Conservation (phyloP, 2,329 filamentous ascomycete genomes). For the Nigrospora osmanthi region DNA sequence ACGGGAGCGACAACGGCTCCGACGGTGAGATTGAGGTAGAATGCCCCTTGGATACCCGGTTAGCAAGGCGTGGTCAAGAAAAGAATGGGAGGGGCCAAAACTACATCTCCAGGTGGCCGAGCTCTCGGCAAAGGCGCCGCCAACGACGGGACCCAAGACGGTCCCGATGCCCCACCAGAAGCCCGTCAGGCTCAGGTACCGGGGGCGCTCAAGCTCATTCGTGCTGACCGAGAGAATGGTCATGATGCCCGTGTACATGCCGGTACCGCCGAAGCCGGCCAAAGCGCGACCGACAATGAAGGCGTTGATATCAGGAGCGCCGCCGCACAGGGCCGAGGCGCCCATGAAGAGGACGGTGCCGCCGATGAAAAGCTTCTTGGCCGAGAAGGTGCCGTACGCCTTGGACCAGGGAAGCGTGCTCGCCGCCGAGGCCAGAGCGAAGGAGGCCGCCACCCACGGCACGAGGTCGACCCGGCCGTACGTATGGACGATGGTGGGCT, state of each 20-base stretch:
- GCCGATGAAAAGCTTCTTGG: slow-evolving; percentile 26
- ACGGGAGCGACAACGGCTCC: slow-evolving; percentile 27
- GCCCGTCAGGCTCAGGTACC: slow-evolving; percentile 13
- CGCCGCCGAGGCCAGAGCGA: slow-evolving; percentile 27
- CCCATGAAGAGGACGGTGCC: slow-evolving; percentile 9
- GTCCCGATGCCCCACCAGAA: slow-evolving; percentile 33
- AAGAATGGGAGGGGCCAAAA: no score
- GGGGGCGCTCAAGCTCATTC: slow-evolving; percentile 9
- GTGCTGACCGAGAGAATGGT: slow-evolving; percentile 13
- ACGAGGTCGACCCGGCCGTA: slow-evolving; percentile 26
- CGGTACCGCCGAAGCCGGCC: slow-evolving; percentile 34
- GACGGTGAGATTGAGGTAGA: slow-evolving; percentile 50
- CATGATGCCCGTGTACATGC: slow-evolving; percentile 29
- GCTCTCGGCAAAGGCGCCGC: slow-evolving; percentile 34
- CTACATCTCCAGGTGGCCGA: slow-evolving; percentile 32
- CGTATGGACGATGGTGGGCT: slow-evolving; percentile 24
- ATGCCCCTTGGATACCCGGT: slow-evolving; percentile 18
- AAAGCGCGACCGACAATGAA: slow-evolving; percentile 39
- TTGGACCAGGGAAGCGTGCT: slow-evolving; percentile 26
- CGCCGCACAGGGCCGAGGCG: slow-evolving; percentile 30
- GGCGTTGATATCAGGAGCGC: slow-evolving; percentile 32
- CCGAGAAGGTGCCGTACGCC: slow-evolving; percentile 29
- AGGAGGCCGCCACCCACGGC: slow-evolving; percentile 26
- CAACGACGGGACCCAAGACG: slow-evolving; percentile 38
- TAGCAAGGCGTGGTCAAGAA: no score